phyloP scores from a whole-genome alignment of 2,329 filamentous ascomycete genomes.

The Botrytis deweyae region DNA sequence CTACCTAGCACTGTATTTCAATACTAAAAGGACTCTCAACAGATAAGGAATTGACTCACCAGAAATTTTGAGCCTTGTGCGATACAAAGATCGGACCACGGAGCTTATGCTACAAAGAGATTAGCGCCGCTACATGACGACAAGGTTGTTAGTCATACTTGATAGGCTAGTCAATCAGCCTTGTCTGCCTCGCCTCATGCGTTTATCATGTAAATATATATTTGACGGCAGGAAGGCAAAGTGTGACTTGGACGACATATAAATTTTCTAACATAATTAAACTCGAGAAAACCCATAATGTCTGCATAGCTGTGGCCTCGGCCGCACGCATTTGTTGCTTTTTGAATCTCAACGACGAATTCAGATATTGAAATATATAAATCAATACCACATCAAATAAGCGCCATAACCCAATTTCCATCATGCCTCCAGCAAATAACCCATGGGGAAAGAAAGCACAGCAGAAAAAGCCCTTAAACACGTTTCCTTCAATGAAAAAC shows the following conservation, averaged over 20 bases:
- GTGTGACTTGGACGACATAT: background rate
- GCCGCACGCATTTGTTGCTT: slow-evolving; percentile 31
- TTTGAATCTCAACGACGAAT: slow-evolving; percentile 14
- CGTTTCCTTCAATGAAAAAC: slow-evolving; percentile 32
- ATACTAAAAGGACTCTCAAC: background rate
- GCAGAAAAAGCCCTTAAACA: slow-evolving; percentile 41
- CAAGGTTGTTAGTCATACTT: slow-evolving; percentile 1
- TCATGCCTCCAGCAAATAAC: slow-evolving; percentile 39
- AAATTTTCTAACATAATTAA: background rate
- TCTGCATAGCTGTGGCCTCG: slow-evolving; percentile 30
- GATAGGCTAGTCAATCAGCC: slow-evolving; percentile 13
- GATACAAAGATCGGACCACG: slow-evolving; percentile 15
- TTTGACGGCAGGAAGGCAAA: background rate
- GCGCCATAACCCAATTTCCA: slow-evolving; percentile 26
- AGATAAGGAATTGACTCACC: slow-evolving; percentile 21
- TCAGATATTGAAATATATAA: slow-evolving; percentile 22
- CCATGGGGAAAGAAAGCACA: slow-evolving; percentile 39
- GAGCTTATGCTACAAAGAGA: slow-evolving; percentile 10
- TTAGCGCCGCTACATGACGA: background rate
- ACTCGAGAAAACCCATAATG: background rate
- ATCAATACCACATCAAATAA: background rate
- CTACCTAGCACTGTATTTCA: slow-evolving; percentile 8
- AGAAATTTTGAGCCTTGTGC: slow-evolving; percentile 6
- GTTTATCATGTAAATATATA: background rate
- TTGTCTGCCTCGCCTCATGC: slow-evolving; percentile 8